Base-by-base conservation (phyloP, 352 stramenopile species). In the Aphanomyces invadans region DNA sequence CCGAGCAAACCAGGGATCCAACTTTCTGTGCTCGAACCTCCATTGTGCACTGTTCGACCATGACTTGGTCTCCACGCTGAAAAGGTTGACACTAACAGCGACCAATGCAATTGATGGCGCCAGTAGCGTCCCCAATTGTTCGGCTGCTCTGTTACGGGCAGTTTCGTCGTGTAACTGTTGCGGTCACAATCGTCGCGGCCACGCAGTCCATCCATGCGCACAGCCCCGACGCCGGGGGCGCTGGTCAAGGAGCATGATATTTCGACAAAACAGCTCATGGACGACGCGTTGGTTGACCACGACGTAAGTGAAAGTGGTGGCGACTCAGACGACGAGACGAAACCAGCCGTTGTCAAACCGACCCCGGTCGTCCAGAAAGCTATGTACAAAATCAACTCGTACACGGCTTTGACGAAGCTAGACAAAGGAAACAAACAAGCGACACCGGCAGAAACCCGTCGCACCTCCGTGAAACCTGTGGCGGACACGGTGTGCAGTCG, bases 381-480 rank as follows among this genome's bases (percentile, higher is more conserved):
- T 25, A 73, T 88, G 74, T 88, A 88, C 46, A 73, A 74, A 32
- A 88, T 88, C 52, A 74, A 88, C 51, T 88, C 79, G 21, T 79
- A 88, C 63, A 86, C 79, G n/a, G 72, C 76, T 23, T 67, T 88
- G 32, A 81, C 71, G 42, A 84, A 78, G 25, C 70, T 88, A 7
- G 76, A 83, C 1, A 82, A 78, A 56, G 54, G 81, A 52, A 44
- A 78, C 5, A 69, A 74, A 4, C 70, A 69, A 36, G n/a, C 51
- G 51, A 56, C 45, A 29, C 39, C 36, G 31, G 26, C 42, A 11
- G 29, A 48, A 15, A 52, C 11, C n/a, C 33, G 17, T 57, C n/a
- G 57, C 69, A 26, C 46, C 52, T 11, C 42, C 46, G 26, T 54
- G 49, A 52, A 42, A 38, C 25, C 48, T 5, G 7, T 21, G 23